Conservation (phyloP, 768 basidiomycete species). For the Lentinula aciculospora region DNA sequence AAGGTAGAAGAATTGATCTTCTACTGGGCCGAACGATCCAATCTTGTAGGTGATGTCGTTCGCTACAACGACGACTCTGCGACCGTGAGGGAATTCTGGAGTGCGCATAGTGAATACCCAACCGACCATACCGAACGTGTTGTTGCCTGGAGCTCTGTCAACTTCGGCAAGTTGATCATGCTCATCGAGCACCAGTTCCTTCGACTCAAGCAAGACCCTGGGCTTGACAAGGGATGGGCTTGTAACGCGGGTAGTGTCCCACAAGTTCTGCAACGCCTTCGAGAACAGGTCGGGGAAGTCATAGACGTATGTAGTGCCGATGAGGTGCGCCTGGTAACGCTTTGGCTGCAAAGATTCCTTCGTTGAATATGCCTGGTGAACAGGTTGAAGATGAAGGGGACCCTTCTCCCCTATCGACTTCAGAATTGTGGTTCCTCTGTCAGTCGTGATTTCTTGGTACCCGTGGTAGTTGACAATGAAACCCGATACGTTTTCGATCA, state of each 20-base stretch:
- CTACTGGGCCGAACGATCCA: conserved; percentile 92
- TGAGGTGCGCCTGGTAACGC: conserved; percentile 96
- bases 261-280: conserved; percentile 91
- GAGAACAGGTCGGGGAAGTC: conserved; percentile 99
- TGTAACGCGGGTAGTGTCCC: conserved; percentile 64
- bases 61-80: conserved; percentile 83
- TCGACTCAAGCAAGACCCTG: conserved; percentile 73
- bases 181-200: conserved; percentile 93
- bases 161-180: conserved; percentile 88
- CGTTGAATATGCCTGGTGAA: conserved; percentile 89
- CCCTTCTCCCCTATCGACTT: conserved; percentile 99
- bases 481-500: conserved; percentile 98
- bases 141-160: conserved; percentile 88
- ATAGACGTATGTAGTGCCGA: conserved; percentile 98
- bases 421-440: conserved; percentile 90
- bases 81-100: conserved; percentile 88
- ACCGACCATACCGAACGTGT: conserved; percentile 94
- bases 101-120: conserved; percentile 94
- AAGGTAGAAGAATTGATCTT: conserved; percentile 96
- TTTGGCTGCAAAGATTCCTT: conserved; percentile 98
- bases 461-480: conserved; percentile 98
- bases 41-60: conserved; percentile 99
- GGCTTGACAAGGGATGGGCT: conserved; percentile 70
- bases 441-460: conserved; percentile 96
- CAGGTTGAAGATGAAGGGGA: conserved; percentile 92